Base-by-base conservation (phyloP, 1,284 basidiomycete species). In the Malassezia globosa region DNA sequence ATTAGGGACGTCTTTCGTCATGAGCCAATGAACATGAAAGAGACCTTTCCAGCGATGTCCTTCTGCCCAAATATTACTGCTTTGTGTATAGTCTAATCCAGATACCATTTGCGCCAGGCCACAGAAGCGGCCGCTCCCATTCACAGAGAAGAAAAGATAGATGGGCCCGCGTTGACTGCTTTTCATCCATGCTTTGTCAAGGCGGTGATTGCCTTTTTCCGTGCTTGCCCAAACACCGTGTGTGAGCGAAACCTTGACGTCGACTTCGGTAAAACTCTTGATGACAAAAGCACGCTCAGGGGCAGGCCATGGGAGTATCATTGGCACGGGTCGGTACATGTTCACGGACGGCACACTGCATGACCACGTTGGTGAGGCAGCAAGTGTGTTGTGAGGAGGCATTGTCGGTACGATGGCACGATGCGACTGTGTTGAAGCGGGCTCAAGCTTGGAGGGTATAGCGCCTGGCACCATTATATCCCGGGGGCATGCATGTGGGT, bases 191-290 rank as follows among this genome's bases (percentile, higher is more conserved):
- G 64, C 64, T 21, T 53, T 51, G 51, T 71, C 62, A 41, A 71
- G 56, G 2, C 68, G 57, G 37, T 59, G 54, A 46, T 71, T 71
- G 39, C 68, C 68, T 46, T 68, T 67, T 26, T 68, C 64, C n/a
- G 68, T 71, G 14, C 61, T 64, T 0, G 68, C 64, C 68, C 68
- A 71, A 35, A 71, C 67, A 40, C 64, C 64, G 57, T 67, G 60
- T 37, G 59, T 59, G 39, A 71, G 55, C 25, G 63, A 67, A 22
- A 60, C 61, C 48, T 66, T 59, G 19, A 71, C 64, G 36, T 71
- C 68, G 22, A 64, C 65, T 27, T 69, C 66, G 21, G 64, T 69
- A 40, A 67, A 70, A 23, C 61, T 64, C 42, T 70, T 70, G 61
- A 70, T 70, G 27, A 70, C 66, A 47, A 70, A 69, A 51, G 57